Evolutionary conservation across 345 rosid species (phyloP), one percentile per base, ranked within the genome.

Genomic region (Dipteronia sinensis): DNA sequence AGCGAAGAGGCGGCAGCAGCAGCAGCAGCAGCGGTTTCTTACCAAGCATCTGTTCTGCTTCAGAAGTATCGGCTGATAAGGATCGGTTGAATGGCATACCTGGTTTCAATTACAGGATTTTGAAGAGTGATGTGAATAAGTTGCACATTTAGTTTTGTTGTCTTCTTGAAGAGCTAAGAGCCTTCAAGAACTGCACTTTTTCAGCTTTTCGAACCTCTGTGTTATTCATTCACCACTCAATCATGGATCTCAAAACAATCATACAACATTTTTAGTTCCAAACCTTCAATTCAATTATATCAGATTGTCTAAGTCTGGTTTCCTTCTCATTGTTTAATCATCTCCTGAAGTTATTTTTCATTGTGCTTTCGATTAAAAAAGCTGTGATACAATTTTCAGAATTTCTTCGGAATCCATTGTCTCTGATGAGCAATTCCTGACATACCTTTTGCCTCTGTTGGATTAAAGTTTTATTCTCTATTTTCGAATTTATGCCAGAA

Each of bases 61-160:
- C 82, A 27, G 92, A 89, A 72, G 92, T 88, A 76, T 83, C 13
- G 92, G 76, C 85, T 13, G 90, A 86, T 4, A 74, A 71, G 72
- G 66, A 79, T 70, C 82, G 70, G 67, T 59, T 77, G 34, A 75
- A 77, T 59, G 78, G 75, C 46, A 84, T 85, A 42, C 80, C 86
- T 49, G 86, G 90, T 55, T 88, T 90, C 84, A 82, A 15, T 73
- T 94, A 92, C 71, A 88, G 87, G 78, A 90, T 86, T 81, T 91
- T 94, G 40, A 88, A 87, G 83, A 83, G 78, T n/a, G n/a, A n/a
- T n/a, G n/a, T n/a, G n/a, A n/a, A n/a, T n/a, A n/a, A n/a, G n/a
- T n/a, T n/a, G n/a, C n/a, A n/a, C n/a, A n/a, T n/a, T n/a, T n/a
- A n/a, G n/a, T n/a, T n/a, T n/a, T n/a, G n/a, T n/a, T n/a, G n/a